Base-by-base conservation (phyloP, 1,139 yeast species). In the Yamadazyma membranifaciens region DNA sequence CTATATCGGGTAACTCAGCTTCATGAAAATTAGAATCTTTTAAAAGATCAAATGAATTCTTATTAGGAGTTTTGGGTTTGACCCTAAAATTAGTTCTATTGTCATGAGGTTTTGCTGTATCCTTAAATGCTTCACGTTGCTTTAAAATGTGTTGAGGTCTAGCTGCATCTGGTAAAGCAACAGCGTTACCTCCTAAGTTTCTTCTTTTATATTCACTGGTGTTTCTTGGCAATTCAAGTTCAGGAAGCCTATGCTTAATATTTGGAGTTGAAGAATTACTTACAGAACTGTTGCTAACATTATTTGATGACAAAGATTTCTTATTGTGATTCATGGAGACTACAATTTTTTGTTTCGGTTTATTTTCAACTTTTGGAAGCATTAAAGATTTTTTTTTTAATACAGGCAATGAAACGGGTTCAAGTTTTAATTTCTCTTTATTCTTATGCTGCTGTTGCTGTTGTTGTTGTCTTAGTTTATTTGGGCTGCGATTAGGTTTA, bases 1-100 rank as follows among this genome's bases (percentile, higher is more conserved):
- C 65, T 15, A 76, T 73, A 30, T 73, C 78, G 0, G 81, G 81
- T 17, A 76, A 56, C 14, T 45, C 55, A 10, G 46, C 41, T 15
- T 44, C 44, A 20, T 35, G 17, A 3, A 44, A 34, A n/a, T 14
- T 14, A 6, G 14, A 12, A 37, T 40, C 41, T n/a, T 37, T 33
- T 22, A 30, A 35, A 4, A 45, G 31, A 13, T 42, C 42, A 20
- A 39, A 34, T 12, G 35, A 24, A 12, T 10, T 29, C 33, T 33
- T 37, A 14, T 31, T 43, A 27, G 44, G 44, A 12, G 47, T 42
- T 26, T 37, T 43, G 13, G 35, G 34, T 31, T 36, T 38, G 11
- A 36, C 20, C 13, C 33, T 40, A 39, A 29, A 36, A 25, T 9
- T 36, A 5, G 24, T 30, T 2, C n/a, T 31, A 22, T 31, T 36